Percentiles rank a stretch among this genome's conserved stretches.
phyloP scores from a whole-genome alignment of 371 early-diverging fungal genomes.

The Lichtheimia hyalospora region DNA sequence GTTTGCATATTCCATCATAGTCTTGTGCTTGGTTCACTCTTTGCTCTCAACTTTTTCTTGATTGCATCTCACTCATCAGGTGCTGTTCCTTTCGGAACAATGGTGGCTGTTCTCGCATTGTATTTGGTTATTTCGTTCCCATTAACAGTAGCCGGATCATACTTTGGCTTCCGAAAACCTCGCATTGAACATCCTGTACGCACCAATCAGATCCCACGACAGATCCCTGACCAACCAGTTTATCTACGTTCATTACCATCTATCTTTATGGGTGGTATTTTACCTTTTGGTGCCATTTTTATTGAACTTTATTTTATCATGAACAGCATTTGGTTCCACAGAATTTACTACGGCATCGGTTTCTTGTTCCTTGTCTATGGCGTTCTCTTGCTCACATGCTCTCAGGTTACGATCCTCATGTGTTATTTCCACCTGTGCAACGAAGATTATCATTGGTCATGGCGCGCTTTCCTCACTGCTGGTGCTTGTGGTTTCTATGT shows the following conservation, averaged over 20 bases:
- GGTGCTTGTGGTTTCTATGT: constrained; percentile 89
- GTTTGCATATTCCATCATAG: constrained; percentile 25
- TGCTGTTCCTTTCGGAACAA: constrained; percentile 93
- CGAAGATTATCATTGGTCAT: constrained; percentile 95
- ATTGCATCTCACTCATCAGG: constrained; percentile 83
- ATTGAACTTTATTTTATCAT: constrained; percentile 89
- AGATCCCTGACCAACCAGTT: constrained; percentile 80
- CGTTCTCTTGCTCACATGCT: constrained; percentile 80
- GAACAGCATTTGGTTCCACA: constrained; percentile 87
- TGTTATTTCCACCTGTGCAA: constrained; percentile 89
- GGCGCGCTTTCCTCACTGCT: constrained; percentile 89
- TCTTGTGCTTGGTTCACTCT: constrained; percentile 63
- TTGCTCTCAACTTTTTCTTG: constrained; percentile 90
- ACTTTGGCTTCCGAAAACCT: constrained; percentile 88
- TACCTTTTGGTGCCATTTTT: constrained; percentile 90
- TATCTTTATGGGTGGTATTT: constrained; percentile 79
- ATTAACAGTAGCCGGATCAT: constrained; percentile 86
- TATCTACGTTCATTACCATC: constrained; percentile 75
- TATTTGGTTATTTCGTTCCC: constrained; percentile 92
- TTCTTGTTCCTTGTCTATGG: constrained; percentile 81
- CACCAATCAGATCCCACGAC: constrained; percentile 91
- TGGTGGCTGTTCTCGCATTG: constrained; percentile 80
- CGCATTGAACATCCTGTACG: constrained; percentile 85
- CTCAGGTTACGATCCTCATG: constrained; percentile 83
- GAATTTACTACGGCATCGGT: constrained; percentile 89